Evolutionary conservation across 2,329 filamentous ascomycete genomes (phyloP).

Genomic region (Nigrograna mackinnonii): DNA sequence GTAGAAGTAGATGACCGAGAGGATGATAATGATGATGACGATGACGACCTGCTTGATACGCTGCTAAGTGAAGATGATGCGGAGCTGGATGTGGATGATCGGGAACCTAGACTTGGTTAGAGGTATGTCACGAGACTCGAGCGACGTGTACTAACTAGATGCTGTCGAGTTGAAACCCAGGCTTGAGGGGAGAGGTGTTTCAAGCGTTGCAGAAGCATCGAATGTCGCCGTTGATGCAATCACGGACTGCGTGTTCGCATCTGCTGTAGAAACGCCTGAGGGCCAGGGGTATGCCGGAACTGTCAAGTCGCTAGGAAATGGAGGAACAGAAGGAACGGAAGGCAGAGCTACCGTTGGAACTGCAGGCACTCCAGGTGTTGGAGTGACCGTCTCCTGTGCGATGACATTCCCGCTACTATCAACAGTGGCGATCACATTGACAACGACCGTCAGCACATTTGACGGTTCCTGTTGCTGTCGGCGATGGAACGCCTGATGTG

Average conservation of each 20-base stretch:
- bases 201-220: not conserved
- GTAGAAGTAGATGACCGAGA: slow-evolving; percentile 16
- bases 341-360: slow-evolving; percentile 16
- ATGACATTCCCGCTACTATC: slow-evolving; percentile 32
- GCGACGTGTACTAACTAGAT: not conserved
- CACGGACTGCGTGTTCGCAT: not conserved
- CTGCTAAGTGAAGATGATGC: slow-evolving; percentile 13
- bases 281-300: slow-evolving; percentile 39
- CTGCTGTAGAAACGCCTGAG: slow-evolving; percentile 18
- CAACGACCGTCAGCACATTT: slow-evolving; percentile 28
- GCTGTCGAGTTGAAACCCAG: not conserved
- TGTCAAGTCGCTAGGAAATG: slow-evolving; percentile 37
- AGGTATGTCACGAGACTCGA: not conserved
- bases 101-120: not conserved
- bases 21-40: slow-evolving; percentile 13
- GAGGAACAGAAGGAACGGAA: slow-evolving; percentile 34
- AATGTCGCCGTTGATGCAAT: slow-evolving; percentile 4
- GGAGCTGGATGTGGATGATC: slow-evolving; percentile 1
- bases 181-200: not conserved
- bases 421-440: slow-evolving; percentile 33
- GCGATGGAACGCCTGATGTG: slow-evolving; percentile 38
- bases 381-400: slow-evolving; percentile 25
- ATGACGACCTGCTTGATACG: slow-evolving; percentile 11
- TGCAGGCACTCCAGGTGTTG: slow-evolving; percentile 3
- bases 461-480: slow-evolving; percentile 21